Conservation (phyloP, 768 basidiomycete genomes). For the Amanita thiersii region DNA sequence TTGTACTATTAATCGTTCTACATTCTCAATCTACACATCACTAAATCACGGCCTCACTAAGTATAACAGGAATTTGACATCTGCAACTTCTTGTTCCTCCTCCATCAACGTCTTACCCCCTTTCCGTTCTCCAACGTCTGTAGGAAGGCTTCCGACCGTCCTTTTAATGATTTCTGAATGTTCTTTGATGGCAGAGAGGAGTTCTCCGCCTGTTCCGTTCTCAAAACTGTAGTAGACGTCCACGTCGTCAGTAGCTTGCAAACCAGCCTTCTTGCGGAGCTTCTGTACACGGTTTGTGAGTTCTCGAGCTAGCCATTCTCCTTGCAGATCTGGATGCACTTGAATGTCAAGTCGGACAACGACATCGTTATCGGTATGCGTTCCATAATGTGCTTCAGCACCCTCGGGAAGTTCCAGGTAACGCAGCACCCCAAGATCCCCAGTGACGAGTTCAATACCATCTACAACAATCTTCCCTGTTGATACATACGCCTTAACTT, state of each 20-base stretch:
- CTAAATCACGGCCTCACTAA: constrained; percentile 44
- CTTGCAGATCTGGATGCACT: constrained; percentile 76
- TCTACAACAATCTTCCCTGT: constrained; percentile 78
- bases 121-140: constrained; percentile 43
- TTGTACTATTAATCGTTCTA: constrained; percentile 15
- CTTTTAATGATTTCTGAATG: constrained; percentile 64
- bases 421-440: constrained; percentile 88
- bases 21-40: background rate
- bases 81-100: constrained; percentile 84
- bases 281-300: constrained; percentile 91
- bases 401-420: constrained; percentile 74
- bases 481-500: constrained; percentile 66
- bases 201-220: constrained; percentile 53
- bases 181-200: constrained; percentile 54
- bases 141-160: constrained; percentile 68
- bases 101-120: constrained; percentile 54
- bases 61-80: constrained; percentile 67
- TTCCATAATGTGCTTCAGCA: constrained; percentile 59
- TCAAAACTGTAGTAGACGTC: constrained; percentile 81
- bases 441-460: constrained; percentile 81
- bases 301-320: constrained; percentile 86
- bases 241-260: constrained; percentile 93
- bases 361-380: constrained; percentile 90
- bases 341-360: constrained; percentile 89
- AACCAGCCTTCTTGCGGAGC: constrained; percentile 89